phyloP scores from a whole-genome alignment of 108 stramenopile genomes.

The Pseudonitzschia multistriata region DNA sequence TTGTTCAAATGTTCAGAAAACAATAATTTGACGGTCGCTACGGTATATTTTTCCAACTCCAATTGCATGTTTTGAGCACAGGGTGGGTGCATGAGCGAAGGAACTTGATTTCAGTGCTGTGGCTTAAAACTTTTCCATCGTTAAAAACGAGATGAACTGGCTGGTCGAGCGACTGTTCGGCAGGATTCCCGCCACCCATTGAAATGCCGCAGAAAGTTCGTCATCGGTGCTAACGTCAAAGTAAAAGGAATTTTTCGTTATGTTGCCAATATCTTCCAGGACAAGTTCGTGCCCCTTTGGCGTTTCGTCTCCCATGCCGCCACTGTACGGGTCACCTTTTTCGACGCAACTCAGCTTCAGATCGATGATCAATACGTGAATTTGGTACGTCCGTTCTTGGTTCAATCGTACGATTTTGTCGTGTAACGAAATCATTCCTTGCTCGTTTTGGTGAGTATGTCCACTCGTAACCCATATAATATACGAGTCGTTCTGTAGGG shows the following conservation, averaged over 20 bases:
- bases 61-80: neutral
- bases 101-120: neutral
- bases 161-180: neutral
- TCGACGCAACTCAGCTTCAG: neutral
- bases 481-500: slow-evolving; percentile 5
- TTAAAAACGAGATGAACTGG: slow-evolving; percentile 11
- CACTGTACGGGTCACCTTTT: neutral
- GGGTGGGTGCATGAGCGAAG: neutral
- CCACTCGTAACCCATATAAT: slow-evolving; percentile 1
- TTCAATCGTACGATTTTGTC: neutral
- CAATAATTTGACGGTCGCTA: no score
- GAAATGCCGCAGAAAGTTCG: neutral
- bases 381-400: neutral
- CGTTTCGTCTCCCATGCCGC: neutral
- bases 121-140: slow-evolving; percentile 9
- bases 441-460: neutral
- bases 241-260: neutral
- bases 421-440: neutral
- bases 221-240: neutral
- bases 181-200: neutral
- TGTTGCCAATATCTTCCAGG: neutral
- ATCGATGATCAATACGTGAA: neutral
- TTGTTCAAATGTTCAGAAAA: no score
- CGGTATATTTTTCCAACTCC: no score
- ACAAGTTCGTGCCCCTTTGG: neutral